phyloP scores from a whole-genome alignment of 2,329 filamentous ascomycete genomes.

The Pseudogymnoascus sp. region DNA sequence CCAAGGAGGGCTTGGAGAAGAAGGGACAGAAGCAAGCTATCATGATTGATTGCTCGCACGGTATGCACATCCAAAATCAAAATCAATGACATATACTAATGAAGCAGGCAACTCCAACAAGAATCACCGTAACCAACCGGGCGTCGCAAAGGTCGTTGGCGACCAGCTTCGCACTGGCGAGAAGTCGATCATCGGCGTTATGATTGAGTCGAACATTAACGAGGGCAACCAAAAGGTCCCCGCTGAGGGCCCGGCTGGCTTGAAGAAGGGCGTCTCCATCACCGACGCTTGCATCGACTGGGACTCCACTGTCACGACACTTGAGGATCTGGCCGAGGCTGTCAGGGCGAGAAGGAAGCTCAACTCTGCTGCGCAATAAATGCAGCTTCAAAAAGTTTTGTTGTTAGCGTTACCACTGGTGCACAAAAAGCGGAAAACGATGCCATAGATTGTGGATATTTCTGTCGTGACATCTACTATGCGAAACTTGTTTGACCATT shows the following conservation, averaged over 20 bases:
- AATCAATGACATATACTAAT: neutral
- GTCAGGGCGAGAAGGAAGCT: constrained; percentile 65
- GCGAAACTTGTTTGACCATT: neutral
- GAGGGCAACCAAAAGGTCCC: constrained; percentile 88
- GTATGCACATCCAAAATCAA: constrained; percentile 39
- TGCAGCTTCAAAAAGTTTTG: neutral
- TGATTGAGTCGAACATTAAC: constrained; percentile 98
- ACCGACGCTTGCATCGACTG: constrained; percentile 95
- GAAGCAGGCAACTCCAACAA: constrained; percentile 83
- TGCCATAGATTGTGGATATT: constrained; percentile 2
- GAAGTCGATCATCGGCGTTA: constrained; percentile 84
- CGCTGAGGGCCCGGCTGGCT: constrained; percentile 64
- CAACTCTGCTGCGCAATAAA: neutral
- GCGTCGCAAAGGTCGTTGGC: constrained; percentile 73
- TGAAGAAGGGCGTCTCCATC: constrained; percentile 89
- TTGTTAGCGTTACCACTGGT: constrained; percentile 5
- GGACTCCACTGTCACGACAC: constrained; percentile 72
- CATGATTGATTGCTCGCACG: constrained; percentile 98
- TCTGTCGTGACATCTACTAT: constrained; percentile 2
- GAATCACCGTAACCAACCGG: constrained; percentile 94
- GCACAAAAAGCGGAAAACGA: neutral
- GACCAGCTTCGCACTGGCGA: constrained; percentile 86
- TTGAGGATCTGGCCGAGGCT: constrained; percentile 80
- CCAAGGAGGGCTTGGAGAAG: constrained; percentile 69
- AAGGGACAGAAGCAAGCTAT: constrained; percentile 83